Evolutionary conservation across 805 yeast species (phyloP).

Genomic region (Metschnikowia baotianmanensis): DNA sequence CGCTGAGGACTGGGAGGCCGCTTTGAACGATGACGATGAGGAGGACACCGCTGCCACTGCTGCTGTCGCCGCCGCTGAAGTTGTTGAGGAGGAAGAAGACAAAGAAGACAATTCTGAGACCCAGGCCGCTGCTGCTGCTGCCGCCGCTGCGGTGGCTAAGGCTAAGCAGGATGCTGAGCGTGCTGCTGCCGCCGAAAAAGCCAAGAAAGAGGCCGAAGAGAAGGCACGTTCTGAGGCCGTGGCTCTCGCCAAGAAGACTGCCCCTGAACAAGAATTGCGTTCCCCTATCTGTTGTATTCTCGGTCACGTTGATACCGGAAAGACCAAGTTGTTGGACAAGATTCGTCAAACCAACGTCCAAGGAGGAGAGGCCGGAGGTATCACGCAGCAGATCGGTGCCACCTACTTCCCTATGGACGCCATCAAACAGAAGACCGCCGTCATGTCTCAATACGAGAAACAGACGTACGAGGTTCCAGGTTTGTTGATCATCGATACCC

Average conservation of each 20-base stretch:
- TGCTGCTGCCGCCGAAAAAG: constrained; percentile 16
- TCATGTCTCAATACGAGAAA: constrained; percentile 84
- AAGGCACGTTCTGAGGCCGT: constrained; percentile 21
- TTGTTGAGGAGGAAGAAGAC: neutral
- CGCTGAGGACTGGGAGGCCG: constrained; percentile 48
- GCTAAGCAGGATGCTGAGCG: constrained; percentile 15
- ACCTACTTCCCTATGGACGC: constrained; percentile 98
- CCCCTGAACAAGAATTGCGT: constrained; percentile 63
- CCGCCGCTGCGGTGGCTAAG: constrained; percentile 8
- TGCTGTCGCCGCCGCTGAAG: constrained; percentile 6
- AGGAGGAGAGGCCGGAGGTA: constrained; percentile 99
- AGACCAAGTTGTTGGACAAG: constrained; percentile 93
- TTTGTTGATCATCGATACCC: constrained; percentile 93
- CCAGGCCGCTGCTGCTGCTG: constrained; percentile 22
- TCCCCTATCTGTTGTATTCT: constrained; percentile 98
- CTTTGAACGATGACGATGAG: constrained; percentile 29
- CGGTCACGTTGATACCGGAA: constrained; percentile 99
- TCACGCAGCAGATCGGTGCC: constrained; percentile 99
- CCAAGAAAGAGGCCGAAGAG: constrained; percentile 9
- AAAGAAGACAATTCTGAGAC: constrained; percentile 5
- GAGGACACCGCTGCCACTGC: constrained; percentile 23
- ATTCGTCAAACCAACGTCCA: constrained; percentile 98
- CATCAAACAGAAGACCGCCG: constrained; percentile 84
- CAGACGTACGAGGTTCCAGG: constrained; percentile 95
- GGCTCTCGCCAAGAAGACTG: constrained; percentile 22